These are phyloP conservation scores for Oldenlandia corymbosa DNA, from an alignment of 257 asterid genomes.

Conservation along the genomic window DNA sequence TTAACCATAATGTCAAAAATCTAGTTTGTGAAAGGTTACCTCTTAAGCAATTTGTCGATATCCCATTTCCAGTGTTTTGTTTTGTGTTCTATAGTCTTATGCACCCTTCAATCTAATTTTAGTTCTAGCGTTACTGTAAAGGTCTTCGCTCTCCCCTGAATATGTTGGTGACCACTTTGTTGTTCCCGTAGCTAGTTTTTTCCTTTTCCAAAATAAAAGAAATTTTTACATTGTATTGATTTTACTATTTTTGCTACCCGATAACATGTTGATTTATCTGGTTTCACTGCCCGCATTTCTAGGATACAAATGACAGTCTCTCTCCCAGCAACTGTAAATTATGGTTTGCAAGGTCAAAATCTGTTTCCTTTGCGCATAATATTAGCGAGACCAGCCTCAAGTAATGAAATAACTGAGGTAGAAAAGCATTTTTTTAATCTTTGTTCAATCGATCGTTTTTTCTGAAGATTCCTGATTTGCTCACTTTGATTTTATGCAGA, in stretches of 20 bases:
- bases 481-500: slow-evolving; percentile 41
- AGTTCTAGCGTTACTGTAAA: background rate
- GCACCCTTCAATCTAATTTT: background rate
- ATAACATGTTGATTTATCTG: background rate
- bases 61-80: background rate
- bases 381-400: slow-evolving; percentile 68
- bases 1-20: background rate
- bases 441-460: slow-evolving; percentile 15
- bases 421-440: slow-evolving; percentile 22
- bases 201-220: too few species aligned
- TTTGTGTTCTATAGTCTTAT: background rate
- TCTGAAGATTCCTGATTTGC: slow-evolving; percentile 11
- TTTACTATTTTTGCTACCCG: background rate
- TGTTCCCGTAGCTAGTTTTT: background rate
- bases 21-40: background rate
- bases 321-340: slow-evolving; percentile 60
- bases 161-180: background rate
- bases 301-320: slow-evolving; percentile 87
- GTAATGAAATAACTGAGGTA: slow-evolving; percentile 62
- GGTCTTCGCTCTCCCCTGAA: background rate
- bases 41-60: background rate
- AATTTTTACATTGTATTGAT: background rate
- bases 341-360: slow-evolving; percentile 52
- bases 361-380: slow-evolving; percentile 79
- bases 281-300: slow-evolving; percentile 3